Evolutionary conservation across 2,329 filamentous ascomycete species (phyloP), one percentile per base, ranked within the genome.

Genomic region (Diaporthe caulivora): DNA sequence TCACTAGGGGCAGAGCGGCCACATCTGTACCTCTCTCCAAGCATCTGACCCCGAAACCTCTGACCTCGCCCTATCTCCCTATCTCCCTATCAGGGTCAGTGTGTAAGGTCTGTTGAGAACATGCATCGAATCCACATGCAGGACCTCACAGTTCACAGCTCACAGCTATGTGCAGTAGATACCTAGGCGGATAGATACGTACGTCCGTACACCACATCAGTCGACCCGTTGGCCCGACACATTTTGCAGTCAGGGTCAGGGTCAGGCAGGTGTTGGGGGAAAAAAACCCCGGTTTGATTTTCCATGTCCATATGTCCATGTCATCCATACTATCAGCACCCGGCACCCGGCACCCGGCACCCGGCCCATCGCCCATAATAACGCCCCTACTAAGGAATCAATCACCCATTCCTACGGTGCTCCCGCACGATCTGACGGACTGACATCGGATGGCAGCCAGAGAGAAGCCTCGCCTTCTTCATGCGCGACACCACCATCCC

Each of bases 361-460:
- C 42, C 26, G 49, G 6, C 7, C 62, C 62, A 67, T 53, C 47
- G 9, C n/a, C 34, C 9, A 34, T 34, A 34, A 34, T 34, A 40
- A 40, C 37, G 11, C 11, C 7, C 37, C 37, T 40, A 13, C 37
- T 40, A 40, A 13, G 37, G 37, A 40, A 8, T 40, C 37, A 40
- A 40, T 40, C 37, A 13, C 11, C 60, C 42, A 49, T 65, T 64
- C 17, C n/a, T 24, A 42, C 60, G 58, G 31, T 62, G 42, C 21
- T 65, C 62, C 62, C 62, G 44, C 44, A 51, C 62, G 44, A 49
- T 51, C 44, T 37, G 62, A 51, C 44, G n/a, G 21, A 13, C 31
- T 51, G 62, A 65, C 62, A 65, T 65, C 62, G 44, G 62, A 65
- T 51, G 62, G 44, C 44, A 65, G 24, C 60, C 51, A n/a, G 44